Conservation (phyloP, 2,329 filamentous ascomycete species). For the Triangularia setosa region DNA sequence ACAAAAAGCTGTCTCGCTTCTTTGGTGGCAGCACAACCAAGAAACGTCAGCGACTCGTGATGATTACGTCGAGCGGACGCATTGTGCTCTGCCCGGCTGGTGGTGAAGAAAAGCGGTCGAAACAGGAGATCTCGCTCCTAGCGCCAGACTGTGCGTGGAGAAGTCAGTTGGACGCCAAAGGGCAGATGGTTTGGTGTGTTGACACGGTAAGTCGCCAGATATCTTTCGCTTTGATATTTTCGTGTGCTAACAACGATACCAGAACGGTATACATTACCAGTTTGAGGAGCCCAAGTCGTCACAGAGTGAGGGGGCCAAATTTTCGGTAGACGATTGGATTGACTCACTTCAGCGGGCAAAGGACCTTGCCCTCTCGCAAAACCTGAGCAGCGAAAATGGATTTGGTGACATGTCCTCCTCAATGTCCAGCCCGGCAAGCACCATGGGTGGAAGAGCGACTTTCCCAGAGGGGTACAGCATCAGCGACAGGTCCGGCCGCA, state of each 20-base stretch:
- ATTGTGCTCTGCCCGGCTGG: conserved; percentile 87
- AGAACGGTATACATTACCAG: conserved; percentile 85
- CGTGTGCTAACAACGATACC: conserved; percentile 3
- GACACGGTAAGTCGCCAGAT: conserved; percentile 72
- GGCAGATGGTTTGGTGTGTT: conserved; percentile 81
- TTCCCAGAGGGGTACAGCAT: conserved; percentile 48
- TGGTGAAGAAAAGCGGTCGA: conserved; percentile 92
- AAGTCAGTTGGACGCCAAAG: conserved; percentile 80
- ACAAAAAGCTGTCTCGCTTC: conserved; percentile 89
- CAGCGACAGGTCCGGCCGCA: conserved; percentile 51
- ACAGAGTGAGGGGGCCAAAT: conserved; percentile 56
- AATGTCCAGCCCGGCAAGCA: conserved; percentile 73
- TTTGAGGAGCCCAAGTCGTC: conserved; percentile 90
- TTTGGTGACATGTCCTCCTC: conserved; percentile 67
- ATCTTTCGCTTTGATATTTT: not conserved
- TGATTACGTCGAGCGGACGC: conserved; percentile 88
- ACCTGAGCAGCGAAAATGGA: conserved; percentile 58
- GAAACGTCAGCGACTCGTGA: conserved; percentile 87
- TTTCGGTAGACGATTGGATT: conserved; percentile 85
- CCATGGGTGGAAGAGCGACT: conserved; percentile 57
- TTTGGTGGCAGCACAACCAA: conserved; percentile 89
- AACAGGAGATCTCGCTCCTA: conserved; percentile 84
- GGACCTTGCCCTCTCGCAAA: conserved; percentile 76
- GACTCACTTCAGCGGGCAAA: conserved; percentile 82
- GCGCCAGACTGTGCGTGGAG: conserved; percentile 72